These are phyloP conservation scores for Colletotrichum costaricense DNA, from an alignment of 2,329 filamentous ascomycete species.

Conservation along the genomic window DNA sequence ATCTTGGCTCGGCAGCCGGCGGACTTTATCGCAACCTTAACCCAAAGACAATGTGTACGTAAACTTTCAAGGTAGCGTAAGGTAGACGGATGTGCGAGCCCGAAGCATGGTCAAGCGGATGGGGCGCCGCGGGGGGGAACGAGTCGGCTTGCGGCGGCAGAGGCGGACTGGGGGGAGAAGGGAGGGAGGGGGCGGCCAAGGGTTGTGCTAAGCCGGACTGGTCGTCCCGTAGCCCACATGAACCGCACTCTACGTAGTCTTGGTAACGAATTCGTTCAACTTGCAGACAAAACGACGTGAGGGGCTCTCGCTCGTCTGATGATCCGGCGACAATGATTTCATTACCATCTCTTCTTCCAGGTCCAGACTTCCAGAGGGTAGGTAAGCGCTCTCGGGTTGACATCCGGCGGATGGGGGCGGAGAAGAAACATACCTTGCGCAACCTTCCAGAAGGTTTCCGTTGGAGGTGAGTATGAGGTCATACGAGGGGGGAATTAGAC, in stretches of 20 bases:
- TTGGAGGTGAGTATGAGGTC: neutral
- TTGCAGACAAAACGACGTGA: constrained; percentile 9
- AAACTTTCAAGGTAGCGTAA: neutral
- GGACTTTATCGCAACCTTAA: neutral
- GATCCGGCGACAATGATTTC: constrained; percentile 17
- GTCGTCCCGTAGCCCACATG: neutral
- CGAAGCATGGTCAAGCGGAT: neutral
- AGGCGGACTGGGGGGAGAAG: neutral
- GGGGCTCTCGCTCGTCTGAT: constrained; percentile 10
- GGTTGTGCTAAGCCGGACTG: neutral
- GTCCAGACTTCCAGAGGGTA: neutral
- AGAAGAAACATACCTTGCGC: too few relatives aligned
- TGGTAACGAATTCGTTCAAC: neutral
- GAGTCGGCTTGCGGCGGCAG: constrained; percentile 14
- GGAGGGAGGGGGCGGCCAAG: too few relatives aligned
- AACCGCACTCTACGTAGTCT: neutral
- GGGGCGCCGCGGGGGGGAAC: neutral
- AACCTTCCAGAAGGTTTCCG: neutral
- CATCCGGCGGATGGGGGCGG: neutral
- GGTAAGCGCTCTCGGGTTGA: neutral
- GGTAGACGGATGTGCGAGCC: neutral
- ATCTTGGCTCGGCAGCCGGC: neutral
- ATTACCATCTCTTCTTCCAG: neutral
- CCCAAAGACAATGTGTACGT: neutral
- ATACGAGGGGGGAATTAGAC: neutral